These are phyloP conservation scores for Pouteria glomerata DNA, from an alignment of 148 eudicot genomes.

Conservation along the genomic window DNA sequence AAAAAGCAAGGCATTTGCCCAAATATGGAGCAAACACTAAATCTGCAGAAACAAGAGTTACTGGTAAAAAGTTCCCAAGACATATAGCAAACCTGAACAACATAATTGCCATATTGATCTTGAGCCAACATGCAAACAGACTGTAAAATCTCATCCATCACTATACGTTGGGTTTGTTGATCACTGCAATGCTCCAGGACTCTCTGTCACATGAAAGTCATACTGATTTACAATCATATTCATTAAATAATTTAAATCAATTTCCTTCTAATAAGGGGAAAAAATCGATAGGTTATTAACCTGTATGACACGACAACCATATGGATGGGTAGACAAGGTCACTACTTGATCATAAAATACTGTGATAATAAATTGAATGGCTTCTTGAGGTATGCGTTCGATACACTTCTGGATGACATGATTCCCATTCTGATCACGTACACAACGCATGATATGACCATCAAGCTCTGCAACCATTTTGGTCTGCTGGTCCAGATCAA, in stretches of 20 bases:
- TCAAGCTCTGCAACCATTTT: conserved; percentile 80
- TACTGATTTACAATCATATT: neutral
- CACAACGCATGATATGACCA: conserved; percentile 86
- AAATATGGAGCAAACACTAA: neutral
- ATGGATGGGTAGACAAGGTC: conserved; percentile 81
- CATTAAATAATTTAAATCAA: neutral
- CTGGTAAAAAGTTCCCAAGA: neutral
- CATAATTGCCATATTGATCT: conserved; percentile 85
- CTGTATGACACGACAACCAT: conserved; percentile 96
- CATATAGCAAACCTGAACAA: conserved; percentile 57
- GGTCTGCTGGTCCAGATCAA: conserved; percentile 73
- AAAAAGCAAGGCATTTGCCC: neutral
- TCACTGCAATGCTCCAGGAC: conserved; percentile 87
- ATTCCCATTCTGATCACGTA: conserved; percentile 93
- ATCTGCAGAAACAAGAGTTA: neutral
- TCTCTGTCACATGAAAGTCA: conserved; percentile 46
- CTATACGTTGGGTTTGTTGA: conserved; percentile 53
- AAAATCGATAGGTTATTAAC: conserved; percentile 15
- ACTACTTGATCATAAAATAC: conserved; percentile 78
- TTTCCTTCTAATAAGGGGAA: neutral
- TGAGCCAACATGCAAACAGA: conserved; percentile 73
- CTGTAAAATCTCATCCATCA: conserved; percentile 78
- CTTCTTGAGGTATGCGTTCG: conserved; percentile 75
- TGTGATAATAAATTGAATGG: conserved; percentile 68
- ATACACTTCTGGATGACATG: conserved; percentile 94